Base-by-base conservation (phyloP, 371 early-diverging fungal species). In the Rhizopus arrhizus region DNA sequence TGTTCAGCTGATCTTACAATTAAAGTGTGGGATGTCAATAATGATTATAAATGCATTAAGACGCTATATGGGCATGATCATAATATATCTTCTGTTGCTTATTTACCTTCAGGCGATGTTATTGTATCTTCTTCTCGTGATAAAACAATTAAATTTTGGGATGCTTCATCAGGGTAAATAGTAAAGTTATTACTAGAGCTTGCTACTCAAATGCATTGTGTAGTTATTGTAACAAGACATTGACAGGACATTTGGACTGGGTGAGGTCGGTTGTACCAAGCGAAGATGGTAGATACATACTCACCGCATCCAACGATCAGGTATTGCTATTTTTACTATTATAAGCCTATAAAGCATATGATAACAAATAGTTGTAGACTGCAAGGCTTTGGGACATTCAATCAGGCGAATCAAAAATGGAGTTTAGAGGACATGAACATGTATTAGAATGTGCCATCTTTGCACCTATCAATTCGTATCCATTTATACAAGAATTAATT, bases 21-120 rank as follows among this genome's bases (percentile, higher is more conserved):
- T 72, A 91, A 95, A 54, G 70, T 96, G 10, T 96, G 96, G 96
- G 95, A 95, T 64, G 69, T 85, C 4, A 79, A 87, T 42, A 85
- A 89, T 65, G 93, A 93, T 46, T 96, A 94, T 77, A 85, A 88
- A 63, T 93, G 93, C 66, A 81, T 89, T 49, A 85, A 85, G 33
- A 96, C 96, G 4, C 72, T 96, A 42, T 83, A 87, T 59, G 97
- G 96, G 28, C 97, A 96, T 68, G 95, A 95, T 69, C 95, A 96
- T 74, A 87, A 86, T 55, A 90, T 96, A 4, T 94, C 95, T 0
- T 84, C 88, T 8, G 89, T 95, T n/a, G 59, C 70, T 1, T 90
- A 90, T 61, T 66, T 90, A 48, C 87, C 92, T 4, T 83, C 85
- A 29, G 85, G 89, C 3, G 94, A 95, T 67, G 80, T 83, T 56